A percentile compares a stretch with the other conserved stretches of the same genome.
These are phyloP conservation scores for Tuber indicum DNA, from an alignment of 495 filamentous ascomycete genomes.

Conservation along the genomic window DNA sequence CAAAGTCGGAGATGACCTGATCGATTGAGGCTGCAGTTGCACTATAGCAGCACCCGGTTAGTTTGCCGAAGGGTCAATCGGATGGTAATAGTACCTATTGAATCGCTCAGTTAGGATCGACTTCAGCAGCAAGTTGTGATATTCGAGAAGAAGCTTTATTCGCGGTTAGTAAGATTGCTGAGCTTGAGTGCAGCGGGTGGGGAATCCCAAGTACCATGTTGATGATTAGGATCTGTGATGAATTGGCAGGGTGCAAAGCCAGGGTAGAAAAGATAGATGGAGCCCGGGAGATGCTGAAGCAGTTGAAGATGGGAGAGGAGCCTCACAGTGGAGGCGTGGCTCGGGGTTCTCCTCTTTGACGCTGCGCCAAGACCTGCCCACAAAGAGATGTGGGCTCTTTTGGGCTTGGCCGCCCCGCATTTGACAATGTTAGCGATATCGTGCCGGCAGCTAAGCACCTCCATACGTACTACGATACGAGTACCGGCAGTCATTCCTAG, in stretches of 20 bases:
- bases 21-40: constrained; percentile 80
- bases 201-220: constrained; percentile 18
- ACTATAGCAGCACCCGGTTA: constrained; percentile 47
- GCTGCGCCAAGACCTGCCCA: constrained; percentile 30
- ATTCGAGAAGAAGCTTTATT: constrained; percentile 79
- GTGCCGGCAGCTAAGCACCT: no score
- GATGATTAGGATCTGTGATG: constrained; percentile 6
- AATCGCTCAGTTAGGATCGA: constrained; percentile 92
- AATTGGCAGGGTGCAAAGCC: constrained; percentile 2
- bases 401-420: background rate
- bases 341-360: constrained; percentile 26
- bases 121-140: constrained; percentile 97
- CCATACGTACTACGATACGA: no score
- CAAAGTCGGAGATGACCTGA: constrained; percentile 96
- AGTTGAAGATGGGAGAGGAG: constrained; percentile 22
- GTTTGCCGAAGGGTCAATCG: constrained; percentile 16
- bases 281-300: constrained; percentile 21
- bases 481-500: no score
- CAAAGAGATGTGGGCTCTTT: constrained; percentile 7
- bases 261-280: background rate
- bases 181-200: background rate
- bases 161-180: constrained; percentile 18
- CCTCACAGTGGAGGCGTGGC: constrained; percentile 18
- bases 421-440: no score
- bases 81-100: constrained; percentile 58